Percentiles rank a stretch among this genome's conserved stretches.
These are phyloP conservation scores for Venturia carpophila DNA, from an alignment of 2,329 filamentous ascomycete genomes.

Conservation along the genomic window DNA sequence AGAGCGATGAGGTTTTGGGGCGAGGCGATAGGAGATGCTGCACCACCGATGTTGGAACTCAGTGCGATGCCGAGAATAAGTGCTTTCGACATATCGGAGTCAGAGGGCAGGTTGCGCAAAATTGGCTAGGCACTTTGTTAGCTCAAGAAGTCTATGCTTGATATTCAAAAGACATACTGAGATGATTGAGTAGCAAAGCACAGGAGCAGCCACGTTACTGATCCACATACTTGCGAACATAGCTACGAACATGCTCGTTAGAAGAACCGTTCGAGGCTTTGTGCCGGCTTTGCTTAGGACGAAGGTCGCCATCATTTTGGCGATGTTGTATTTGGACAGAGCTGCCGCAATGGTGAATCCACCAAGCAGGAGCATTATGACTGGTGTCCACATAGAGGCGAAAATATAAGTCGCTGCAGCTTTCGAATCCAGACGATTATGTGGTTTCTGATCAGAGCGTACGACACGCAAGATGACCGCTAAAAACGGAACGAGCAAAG, in stretches of 20 bases:
- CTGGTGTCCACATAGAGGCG: conserved; percentile 95
- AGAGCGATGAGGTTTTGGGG: conserved; percentile 96
- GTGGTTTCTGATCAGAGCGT: conserved; percentile 62
- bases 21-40: conserved; percentile 92
- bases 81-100: conserved; percentile 89
- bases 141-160: neutral
- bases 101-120: conserved; percentile 81
- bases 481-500: conserved; percentile 85
- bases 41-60: conserved; percentile 90
- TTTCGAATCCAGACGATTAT: conserved; percentile 67
- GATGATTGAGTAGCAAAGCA: conserved; percentile 95
- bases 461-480: conserved; percentile 82
- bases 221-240: conserved; percentile 99
- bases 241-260: conserved; percentile 98
- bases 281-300: conserved; percentile 95
- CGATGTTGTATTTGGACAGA: conserved; percentile 93
- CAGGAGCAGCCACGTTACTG: conserved; percentile 93
- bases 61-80: conserved; percentile 92
- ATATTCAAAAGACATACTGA: conserved; percentile 50
- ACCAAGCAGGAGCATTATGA: conserved; percentile 95
- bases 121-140: conserved; percentile 56
- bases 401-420: conserved; percentile 79
- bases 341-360: conserved; percentile 95
- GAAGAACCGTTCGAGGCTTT: conserved; percentile 73
- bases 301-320: conserved; percentile 93